phyloP scores from a whole-genome alignment of 768 basidiomycete species.

The Serendipita vermifera region DNA sequence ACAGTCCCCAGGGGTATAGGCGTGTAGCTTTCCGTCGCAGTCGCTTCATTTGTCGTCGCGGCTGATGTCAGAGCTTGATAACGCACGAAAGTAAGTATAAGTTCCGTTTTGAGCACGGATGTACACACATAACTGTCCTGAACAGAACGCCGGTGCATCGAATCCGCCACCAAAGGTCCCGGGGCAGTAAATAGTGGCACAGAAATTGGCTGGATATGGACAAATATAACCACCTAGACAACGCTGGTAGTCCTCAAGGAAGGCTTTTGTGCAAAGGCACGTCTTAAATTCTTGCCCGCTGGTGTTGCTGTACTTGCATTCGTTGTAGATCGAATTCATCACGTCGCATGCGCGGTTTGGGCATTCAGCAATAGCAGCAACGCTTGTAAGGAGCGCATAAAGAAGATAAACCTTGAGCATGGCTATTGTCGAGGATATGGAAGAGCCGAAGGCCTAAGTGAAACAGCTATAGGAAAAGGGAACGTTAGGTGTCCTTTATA shows the following conservation, averaged over 20 bases:
- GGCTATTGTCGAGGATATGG: no score
- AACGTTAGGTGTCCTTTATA: no score
- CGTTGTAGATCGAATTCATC: not conserved
- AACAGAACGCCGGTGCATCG: not conserved
- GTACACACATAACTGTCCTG: not conserved
- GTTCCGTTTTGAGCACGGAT: no score
- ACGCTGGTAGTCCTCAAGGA: not conserved
- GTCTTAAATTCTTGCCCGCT: not conserved
- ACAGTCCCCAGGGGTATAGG: no score
- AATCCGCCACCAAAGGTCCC: not conserved
- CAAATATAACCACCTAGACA: not conserved
- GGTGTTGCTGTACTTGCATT: not conserved
- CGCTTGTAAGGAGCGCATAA: no score
- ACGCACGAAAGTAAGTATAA: no score
- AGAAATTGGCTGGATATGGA: not conserved
- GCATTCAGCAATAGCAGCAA: not conserved
- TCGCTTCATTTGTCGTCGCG: no score
- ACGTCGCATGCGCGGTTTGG: not conserved
- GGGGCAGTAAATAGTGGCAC: not conserved
- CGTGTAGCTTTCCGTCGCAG: no score
- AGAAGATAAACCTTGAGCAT: not conserved
- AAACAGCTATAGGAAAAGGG: no score
- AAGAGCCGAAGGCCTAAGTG: no score
- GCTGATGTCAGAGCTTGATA: no score
- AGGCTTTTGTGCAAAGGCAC: not conserved